Conservation (phyloP, 2,329 filamentous ascomycete genomes). For the Aspergillus glaucus region DNA sequence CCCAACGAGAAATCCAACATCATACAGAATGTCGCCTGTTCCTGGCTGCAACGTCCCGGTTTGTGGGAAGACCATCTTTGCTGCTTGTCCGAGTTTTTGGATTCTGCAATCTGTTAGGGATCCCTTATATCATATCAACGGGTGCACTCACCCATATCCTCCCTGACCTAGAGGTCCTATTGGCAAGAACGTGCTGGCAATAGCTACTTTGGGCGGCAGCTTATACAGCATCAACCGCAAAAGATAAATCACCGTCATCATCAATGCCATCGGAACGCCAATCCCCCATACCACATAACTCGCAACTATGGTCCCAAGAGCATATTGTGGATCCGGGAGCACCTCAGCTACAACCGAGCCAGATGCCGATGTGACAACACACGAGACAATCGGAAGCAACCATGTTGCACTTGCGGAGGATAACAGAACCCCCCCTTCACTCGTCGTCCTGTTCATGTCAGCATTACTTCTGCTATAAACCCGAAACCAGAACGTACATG, state of each 20-base stretch:
- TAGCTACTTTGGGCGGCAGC: slow-evolving; percentile 58
- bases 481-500: not conserved
- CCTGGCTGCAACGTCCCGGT: slow-evolving; percentile 15
- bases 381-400: slow-evolving; percentile 59
- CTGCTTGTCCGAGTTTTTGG: slow-evolving; percentile 44
- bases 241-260: slow-evolving; percentile 62
- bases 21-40: slow-evolving; percentile 21
- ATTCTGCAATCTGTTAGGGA: slow-evolving; percentile 21
- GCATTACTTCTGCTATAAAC: not conserved
- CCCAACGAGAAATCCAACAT: slow-evolving; percentile 22
- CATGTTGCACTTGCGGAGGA: slow-evolving; percentile 57
- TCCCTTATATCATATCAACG: not conserved
- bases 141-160: slow-evolving; percentile 43
- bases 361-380: slow-evolving; percentile 57
- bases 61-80: slow-evolving; percentile 22
- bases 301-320: slow-evolving; percentile 54
- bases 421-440: slow-evolving; percentile 20
- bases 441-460: not conserved
- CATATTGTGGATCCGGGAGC: slow-evolving; percentile 48
- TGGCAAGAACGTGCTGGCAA: slow-evolving; percentile 62
- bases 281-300: slow-evolving; percentile 66
- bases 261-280: slow-evolving; percentile 53
- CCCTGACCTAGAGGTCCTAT: slow-evolving; percentile 61
- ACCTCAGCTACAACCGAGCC: slow-evolving; percentile 55
- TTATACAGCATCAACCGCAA: slow-evolving; percentile 59